Evolutionary conservation across 2,329 filamentous ascomycete genomes (phyloP).

Genomic region (Raffaelea arxii): DNA sequence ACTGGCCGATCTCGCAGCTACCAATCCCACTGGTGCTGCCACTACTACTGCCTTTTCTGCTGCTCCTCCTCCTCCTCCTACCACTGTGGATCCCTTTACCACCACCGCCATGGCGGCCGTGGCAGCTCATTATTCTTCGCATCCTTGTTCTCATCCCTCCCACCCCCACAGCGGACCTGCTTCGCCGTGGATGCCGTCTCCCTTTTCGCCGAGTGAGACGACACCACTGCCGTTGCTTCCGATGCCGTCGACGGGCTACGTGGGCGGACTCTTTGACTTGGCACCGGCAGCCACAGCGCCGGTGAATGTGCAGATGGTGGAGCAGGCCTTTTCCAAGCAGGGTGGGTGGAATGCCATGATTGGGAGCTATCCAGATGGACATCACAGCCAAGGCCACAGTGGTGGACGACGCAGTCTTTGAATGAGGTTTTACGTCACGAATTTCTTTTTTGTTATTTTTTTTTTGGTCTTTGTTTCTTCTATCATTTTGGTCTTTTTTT

Average conservation of each 20-base stretch:
- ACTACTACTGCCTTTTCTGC: neutral
- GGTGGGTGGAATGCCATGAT: slow-evolving; percentile 6
- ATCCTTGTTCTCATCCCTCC: no score
- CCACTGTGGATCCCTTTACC: no score
- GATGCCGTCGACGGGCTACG: no score
- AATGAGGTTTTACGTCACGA: neutral
- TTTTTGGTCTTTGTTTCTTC: neutral
- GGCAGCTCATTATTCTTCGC: no score
- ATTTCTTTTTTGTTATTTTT: neutral
- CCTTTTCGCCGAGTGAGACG: no score
- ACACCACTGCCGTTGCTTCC: no score
- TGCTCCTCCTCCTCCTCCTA: neutral
- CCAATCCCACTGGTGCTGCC: neutral
- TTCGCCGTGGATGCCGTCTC: no score
- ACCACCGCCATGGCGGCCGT: no score
- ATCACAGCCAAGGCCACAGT: neutral
- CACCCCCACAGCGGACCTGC: no score
- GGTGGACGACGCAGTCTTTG: no score
- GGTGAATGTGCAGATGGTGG: neutral
- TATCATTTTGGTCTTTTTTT: neutral
- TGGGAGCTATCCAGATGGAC: neutral
- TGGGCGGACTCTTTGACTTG: no score
- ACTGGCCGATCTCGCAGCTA: no score
- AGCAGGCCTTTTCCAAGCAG: slow-evolving; percentile 2
- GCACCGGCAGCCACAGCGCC: neutral